Evolutionary conservation across 2,329 filamentous ascomycete genomes (phyloP), one percentile per base, ranked within the genome.

Genomic region (Trichoderma pleuroti): DNA sequence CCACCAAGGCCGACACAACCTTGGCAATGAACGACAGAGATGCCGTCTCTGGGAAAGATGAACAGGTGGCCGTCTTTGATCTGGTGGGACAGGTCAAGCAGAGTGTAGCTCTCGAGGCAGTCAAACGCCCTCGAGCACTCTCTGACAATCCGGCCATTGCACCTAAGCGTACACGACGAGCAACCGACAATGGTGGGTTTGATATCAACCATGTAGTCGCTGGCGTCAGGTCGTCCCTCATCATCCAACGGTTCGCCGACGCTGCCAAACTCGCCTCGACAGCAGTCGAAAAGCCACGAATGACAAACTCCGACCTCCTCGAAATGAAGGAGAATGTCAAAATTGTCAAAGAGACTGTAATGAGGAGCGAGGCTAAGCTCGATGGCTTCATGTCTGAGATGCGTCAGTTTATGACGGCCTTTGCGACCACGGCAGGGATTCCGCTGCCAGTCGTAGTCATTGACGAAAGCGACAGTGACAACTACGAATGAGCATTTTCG

Each of bases 11-110:
- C 34, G 6, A 11, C 5, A 16, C 16, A 9, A 14, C 34, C 4
- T 5, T 36, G 34, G 16, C 11, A 5, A 7, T 34, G 42, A 5
- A n/a, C 42, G n/a, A 21, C 5, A n/a, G 11, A 21, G n/a, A 21
- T 1, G 5, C 5, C 10, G 4, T 1, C 2, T 49, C 42, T 6
- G n/a, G 18, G 1, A 4, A 4, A 11, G 42, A 3, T 3, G 0
- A 21, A 49, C 42, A 21, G 42, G 42, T 21, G 10, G 5, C 42
- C 5, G 0, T 12, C n/a, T 5, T 49, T 21, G 9, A n/a, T 8
- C 10, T n/a, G 2, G 42, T 21, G 4, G 1, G n/a, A 1, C n/a
- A 12, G 42, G 42, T 2, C 11, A 12, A 6, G n/a, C 42, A 49
- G 42, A 49, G 42, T 3, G 42, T 21, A 49, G 1, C 10, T 49